phyloP scores from a whole-genome alignment of 495 filamentous ascomycete species.

The Darksidea phi region DNA sequence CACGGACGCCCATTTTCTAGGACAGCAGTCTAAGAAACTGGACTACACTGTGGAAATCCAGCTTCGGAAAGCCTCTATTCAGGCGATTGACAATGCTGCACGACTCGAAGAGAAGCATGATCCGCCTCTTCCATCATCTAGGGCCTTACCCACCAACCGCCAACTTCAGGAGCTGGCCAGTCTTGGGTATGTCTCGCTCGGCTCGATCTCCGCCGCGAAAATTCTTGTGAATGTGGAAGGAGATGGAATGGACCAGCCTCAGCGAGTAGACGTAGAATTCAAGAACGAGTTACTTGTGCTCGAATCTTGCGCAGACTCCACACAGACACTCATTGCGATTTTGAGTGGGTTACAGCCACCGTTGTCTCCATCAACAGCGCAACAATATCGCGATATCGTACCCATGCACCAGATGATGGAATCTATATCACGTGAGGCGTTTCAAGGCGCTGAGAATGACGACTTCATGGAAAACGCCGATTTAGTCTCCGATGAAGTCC shows the following conservation, averaged over 20 bases:
- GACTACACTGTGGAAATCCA: constrained; percentile 61
- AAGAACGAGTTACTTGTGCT: constrained; percentile 82
- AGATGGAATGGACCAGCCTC: constrained; percentile 54
- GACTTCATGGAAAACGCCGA: constrained; percentile 38
- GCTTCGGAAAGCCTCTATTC: constrained; percentile 73
- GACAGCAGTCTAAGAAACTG: constrained; percentile 59
- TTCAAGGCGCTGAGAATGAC: constrained; percentile 39
- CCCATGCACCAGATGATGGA: constrained; percentile 84
- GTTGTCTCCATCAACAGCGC: constrained; percentile 70
- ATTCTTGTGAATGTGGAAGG: constrained; percentile 59
- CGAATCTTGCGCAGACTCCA: constrained; percentile 96
- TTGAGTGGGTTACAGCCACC: constrained; percentile 82
- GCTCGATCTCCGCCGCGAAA: constrained; percentile 77
- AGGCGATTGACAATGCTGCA: constrained; percentile 75
- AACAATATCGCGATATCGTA: constrained; percentile 84
- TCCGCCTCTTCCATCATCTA: background rate
- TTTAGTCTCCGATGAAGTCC: constrained; percentile 52
- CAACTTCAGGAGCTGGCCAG: constrained; percentile 66
- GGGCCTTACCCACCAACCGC: constrained; percentile 49
- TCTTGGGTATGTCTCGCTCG: constrained; percentile 78
- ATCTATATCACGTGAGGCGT: constrained; percentile 83
- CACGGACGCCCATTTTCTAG: constrained; percentile 68
- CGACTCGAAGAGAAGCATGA: constrained; percentile 43
- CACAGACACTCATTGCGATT: constrained; percentile 81
- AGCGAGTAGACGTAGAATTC: constrained; percentile 69